Evolutionary conservation across 768 basidiomycete genomes (phyloP).

Genomic region (Mycena metata): DNA sequence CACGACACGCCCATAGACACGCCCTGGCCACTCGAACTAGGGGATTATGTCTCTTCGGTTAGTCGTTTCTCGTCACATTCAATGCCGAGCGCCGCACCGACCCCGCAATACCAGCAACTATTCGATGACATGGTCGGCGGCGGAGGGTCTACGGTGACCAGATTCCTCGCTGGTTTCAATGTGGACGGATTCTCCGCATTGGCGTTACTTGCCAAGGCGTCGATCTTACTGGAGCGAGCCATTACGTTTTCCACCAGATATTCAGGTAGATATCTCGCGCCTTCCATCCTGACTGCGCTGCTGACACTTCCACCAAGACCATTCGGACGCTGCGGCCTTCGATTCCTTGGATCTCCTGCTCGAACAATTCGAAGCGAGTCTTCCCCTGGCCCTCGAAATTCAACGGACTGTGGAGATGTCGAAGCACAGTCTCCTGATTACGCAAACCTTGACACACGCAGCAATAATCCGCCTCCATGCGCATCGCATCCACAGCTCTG

Average conservation of each 20-base stretch:
- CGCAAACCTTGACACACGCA: slow-evolving; percentile 49
- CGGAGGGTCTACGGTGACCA: slow-evolving; percentile 44
- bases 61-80: slow-evolving; percentile 15
- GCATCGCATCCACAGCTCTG: slow-evolving; percentile 41
- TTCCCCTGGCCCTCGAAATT: slow-evolving; percentile 38
- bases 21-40: slow-evolving; percentile 51
- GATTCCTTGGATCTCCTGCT: slow-evolving; percentile 36
- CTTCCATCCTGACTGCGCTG: background rate
- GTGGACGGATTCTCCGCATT: slow-evolving; percentile 44
- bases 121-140: slow-evolving; percentile 15
- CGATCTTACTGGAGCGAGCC: slow-evolving; percentile 53
- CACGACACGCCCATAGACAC: slow-evolving; percentile 51
- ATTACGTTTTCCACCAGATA: slow-evolving; percentile 35
- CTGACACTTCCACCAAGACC: slow-evolving; percentile 18
- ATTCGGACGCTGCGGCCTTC: slow-evolving; percentile 18
- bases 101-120: slow-evolving; percentile 10
- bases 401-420: slow-evolving; percentile 35
- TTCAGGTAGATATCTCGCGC: slow-evolving; percentile 23
- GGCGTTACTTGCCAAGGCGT: slow-evolving; percentile 47
- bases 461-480: slow-evolving; percentile 47
- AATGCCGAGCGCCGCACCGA: background rate
- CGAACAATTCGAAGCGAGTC: slow-evolving; percentile 42
- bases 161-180: slow-evolving; percentile 44
- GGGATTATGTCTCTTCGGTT: slow-evolving; percentile 36
- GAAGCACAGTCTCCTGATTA: slow-evolving; percentile 41